Base-by-base conservation (phyloP, 306 rosid species). In the Mimosa pudica region DNA sequence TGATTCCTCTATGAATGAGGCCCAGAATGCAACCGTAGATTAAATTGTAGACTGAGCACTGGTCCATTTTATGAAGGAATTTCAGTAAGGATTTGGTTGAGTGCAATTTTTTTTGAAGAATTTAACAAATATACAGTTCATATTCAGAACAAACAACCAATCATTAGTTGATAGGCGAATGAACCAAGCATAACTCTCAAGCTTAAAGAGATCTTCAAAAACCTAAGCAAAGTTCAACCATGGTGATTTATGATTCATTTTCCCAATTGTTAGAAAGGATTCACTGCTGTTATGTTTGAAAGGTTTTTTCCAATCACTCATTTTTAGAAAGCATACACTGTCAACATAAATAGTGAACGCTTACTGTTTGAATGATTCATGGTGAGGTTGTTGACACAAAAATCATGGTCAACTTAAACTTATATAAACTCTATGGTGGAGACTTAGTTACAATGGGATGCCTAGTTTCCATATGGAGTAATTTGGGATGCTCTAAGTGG, bases 41-140 rank as follows among this genome's bases (percentile, higher is more conserved):
- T 68, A 68, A 42, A 33, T 17, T 1, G 44, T 51, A 42, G 63
- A 46, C 24, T 38, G 11, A 52, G 38, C 7, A 41, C 13, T 41
- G 18, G 12, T 57, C 67, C 68, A 55, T 57, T 74, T 2, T 74
- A 1, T 41, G 47, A 57, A 74, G 52, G 67, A 74, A 36, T 32
- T 72, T 72, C 41, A 18, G 10, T 24, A 3, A 44, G 36, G 65
- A 73, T 52, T 73, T 17, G 35, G 35, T 4, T 48, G 17, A 71
- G 57, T 16, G 57, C 12, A 30, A 9, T 51, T 0, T 35, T 10
- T 52, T 14, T 52, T 14, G 2, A 14, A 9, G 5, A 51, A 35
- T 73, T 17, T 54, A 33, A 73, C 65, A 35, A 54, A 52, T 73
- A 10, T 54, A 6, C 51, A 49, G 30, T 71, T 71, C 8, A 49